Evolutionary conservation across 139 green algal genomes (phyloP).

Genomic region (Coelastrella sp.): DNA sequence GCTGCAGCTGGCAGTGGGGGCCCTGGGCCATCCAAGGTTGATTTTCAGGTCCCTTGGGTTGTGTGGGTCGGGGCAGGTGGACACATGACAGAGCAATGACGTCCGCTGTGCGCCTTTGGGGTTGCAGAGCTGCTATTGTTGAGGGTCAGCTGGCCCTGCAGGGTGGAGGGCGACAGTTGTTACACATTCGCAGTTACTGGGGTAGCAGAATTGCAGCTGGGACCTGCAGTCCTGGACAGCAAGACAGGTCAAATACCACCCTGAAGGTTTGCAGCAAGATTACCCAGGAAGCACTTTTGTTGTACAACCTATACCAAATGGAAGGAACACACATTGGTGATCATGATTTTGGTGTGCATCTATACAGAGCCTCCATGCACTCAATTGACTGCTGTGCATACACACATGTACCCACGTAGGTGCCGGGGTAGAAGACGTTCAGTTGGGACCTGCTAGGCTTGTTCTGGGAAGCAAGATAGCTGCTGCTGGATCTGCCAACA

Average conservation of each 20-base stretch:
- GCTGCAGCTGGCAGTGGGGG: neutral
- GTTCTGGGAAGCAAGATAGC: neutral
- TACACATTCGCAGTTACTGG: too few species aligned
- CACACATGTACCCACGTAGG: neutral
- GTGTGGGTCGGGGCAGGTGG: neutral
- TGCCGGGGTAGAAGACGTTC: neutral
- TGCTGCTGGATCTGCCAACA: neutral
- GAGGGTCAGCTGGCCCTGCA: neutral
- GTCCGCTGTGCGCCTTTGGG: neutral
- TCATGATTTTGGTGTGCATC: too few species aligned
- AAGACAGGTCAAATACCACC: too few species aligned
- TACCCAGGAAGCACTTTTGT: too few species aligned
- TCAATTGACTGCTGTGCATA: too few species aligned
- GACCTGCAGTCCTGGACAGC: too few species aligned
- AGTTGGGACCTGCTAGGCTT: neutral
- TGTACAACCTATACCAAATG: too few species aligned
- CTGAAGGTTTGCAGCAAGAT: too few species aligned
- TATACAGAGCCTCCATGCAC: too few species aligned
- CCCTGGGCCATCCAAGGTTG: neutral
- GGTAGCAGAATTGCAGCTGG: too few species aligned
- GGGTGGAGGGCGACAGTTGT: too few species aligned
- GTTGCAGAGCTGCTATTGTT: neutral
- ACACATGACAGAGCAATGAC: neutral
- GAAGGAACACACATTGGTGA: too few species aligned
- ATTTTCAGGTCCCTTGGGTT: neutral